A percentile compares a stretch with the other conserved stretches of the same genome.
Evolutionary conservation across 768 basidiomycete genomes (phyloP).

Genomic region (Leucocoprinus leucothites): DNA sequence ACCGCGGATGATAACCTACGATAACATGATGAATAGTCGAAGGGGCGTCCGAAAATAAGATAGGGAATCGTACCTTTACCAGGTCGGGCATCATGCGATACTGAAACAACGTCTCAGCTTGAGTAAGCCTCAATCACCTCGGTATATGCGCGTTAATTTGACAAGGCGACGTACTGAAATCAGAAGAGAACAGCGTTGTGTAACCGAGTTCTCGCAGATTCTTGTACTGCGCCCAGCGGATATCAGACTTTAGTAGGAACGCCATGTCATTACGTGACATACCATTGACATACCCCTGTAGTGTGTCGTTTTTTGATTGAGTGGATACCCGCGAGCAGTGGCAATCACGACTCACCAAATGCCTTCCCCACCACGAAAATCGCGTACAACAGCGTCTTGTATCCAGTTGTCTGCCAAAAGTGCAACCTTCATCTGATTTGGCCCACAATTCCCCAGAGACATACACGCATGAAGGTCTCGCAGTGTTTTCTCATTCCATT

Average conservation of each 20-base stretch:
- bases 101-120: constrained; percentile 23
- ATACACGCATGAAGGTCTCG: constrained; percentile 26
- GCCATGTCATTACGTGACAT: neutral
- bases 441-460: constrained; percentile 22
- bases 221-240: constrained; percentile 19
- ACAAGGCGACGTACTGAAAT: constrained; percentile 18
- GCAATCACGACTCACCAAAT: constrained; percentile 23
- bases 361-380: constrained; percentile 21
- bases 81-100: constrained; percentile 30
- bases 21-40: neutral
- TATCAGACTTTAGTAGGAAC: neutral
- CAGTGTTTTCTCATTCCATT: constrained; percentile 25
- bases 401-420: constrained; percentile 27
- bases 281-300: constrained; percentile 26
- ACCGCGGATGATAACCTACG: constrained; percentile 25
- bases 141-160: neutral
- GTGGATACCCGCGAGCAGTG: neutral
- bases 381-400: constrained; percentile 18
- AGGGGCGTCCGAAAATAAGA: neutral
- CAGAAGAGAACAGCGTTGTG: constrained; percentile 22
- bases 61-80: constrained; percentile 21
- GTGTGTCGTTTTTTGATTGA: neutral
- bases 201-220: constrained; percentile 22
- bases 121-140: neutral
- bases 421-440: constrained; percentile 32